A percentile compares a stretch with the other conserved stretches of the same genome.
These are phyloP conservation scores for Ogataea zsoltii DNA, from an alignment of 805 yeast species.

Conservation along the genomic window DNA sequence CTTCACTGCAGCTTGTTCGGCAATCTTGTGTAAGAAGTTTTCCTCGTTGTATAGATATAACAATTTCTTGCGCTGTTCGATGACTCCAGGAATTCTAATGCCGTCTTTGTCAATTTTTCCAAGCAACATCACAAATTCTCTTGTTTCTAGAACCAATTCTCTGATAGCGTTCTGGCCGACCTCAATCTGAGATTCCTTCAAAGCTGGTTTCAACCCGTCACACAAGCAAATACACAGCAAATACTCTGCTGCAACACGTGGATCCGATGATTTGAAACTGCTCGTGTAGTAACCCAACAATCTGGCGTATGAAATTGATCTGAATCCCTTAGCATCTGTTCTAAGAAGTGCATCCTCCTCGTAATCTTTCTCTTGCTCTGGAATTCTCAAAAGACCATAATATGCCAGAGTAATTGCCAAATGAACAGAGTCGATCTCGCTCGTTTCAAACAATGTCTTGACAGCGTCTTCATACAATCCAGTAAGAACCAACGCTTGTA, in stretches of 20 bases:
- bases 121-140: conserved; percentile 76
- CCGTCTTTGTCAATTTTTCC: conserved; percentile 86
- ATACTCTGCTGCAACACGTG: conserved; percentile 91
- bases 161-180: conserved; percentile 77
- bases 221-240: conserved; percentile 66
- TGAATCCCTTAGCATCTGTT: conserved; percentile 33
- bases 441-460: conserved; percentile 56
- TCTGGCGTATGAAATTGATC: conserved; percentile 51
- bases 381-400: conserved; percentile 63
- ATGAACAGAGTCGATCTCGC: conserved; percentile 87
- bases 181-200: conserved; percentile 45
- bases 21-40: conserved; percentile 66
- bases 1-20: conserved; percentile 79
- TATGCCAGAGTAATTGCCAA: conserved; percentile 79
- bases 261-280: conserved; percentile 81
- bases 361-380: conserved; percentile 13
- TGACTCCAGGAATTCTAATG: conserved; percentile 73
- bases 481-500: conserved; percentile 68
- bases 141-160: conserved; percentile 81
- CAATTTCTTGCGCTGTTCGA: conserved; percentile 73
- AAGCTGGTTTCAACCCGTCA: conserved; percentile 31
- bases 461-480: conserved; percentile 85
- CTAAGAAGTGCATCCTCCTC: conserved; percentile 29
- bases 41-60: conserved; percentile 58
- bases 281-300: conserved; percentile 79